Base-by-base conservation (phyloP, 306 rosid genomes). In the Lupinus albus region DNA sequence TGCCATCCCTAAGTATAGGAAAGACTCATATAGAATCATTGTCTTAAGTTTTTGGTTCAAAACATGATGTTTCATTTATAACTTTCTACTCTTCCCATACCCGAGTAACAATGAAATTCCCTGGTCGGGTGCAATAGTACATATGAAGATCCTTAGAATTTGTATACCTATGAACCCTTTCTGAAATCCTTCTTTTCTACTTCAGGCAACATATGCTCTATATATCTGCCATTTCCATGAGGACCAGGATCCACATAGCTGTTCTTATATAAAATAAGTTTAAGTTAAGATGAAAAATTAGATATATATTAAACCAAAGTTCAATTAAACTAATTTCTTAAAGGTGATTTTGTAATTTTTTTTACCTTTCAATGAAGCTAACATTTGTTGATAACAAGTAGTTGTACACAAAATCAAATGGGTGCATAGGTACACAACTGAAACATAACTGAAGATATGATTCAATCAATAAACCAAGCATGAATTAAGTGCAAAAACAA, bases 81-180 rank as follows among this genome's bases (percentile, higher is more conserved):
- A n/a, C n/a, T n/a, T n/a, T n/a, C n/a, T n/a, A n/a, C n/a, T n/a
- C n/a, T n/a, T n/a, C n/a, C n/a, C n/a, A n/a, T n/a, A n/a, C n/a
- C n/a, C n/a, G n/a, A n/a, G n/a, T n/a, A n/a, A n/a, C n/a, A n/a
- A n/a, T n/a, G n/a, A n/a, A n/a, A n/a, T n/a, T n/a, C n/a, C n/a
- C n/a, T n/a, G n/a, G n/a, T n/a, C n/a, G n/a, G n/a, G n/a, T n/a
- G n/a, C n/a, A n/a, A n/a, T n/a, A n/a, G n/a, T n/a, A n/a, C n/a
- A n/a, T n/a, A n/a, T n/a, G n/a, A n/a, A n/a, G n/a, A n/a, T n/a
- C n/a, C n/a, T 39, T 44, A 71, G 52, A 74, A 35, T 59, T 25
- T 44, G n/a, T 17, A 63, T 82, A 87, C 96, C 96, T 89, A 95
- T n/a, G 98, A 89, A 68, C 96, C 98, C 87, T 92, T 92, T 44